Percentiles rank a stretch among this genome's conserved stretches.
phyloP scores from a whole-genome alignment of 352 stramenopile genomes.

The Stramenopiles sp. region DNA sequence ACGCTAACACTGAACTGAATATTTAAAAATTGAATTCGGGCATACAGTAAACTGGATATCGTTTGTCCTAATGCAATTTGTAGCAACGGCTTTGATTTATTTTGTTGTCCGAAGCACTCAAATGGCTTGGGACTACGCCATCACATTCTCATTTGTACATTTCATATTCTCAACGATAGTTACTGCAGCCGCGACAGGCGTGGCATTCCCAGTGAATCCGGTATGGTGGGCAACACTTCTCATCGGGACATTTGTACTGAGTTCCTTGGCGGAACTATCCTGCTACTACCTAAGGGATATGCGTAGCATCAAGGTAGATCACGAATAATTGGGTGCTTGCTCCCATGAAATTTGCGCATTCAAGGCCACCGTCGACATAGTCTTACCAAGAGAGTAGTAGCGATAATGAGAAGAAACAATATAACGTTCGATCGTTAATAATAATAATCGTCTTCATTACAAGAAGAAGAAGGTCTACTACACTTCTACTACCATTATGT shows the following conservation, averaged over 20 bases:
- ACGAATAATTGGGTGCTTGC: neutral
- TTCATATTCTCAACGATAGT: slow-evolving; percentile 4
- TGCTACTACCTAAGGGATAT: slow-evolving; percentile 7
- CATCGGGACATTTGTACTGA: neutral
- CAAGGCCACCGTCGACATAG: no score
- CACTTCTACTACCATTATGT: no score
- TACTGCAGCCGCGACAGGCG: neutral
- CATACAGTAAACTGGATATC: neutral
- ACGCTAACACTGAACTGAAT: no score
- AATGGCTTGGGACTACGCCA: slow-evolving; percentile 5
- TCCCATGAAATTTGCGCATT: neutral
- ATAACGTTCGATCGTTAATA: no score
- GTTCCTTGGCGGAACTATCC: neutral
- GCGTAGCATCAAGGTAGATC: slow-evolving; percentile 8
- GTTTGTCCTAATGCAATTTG: slow-evolving; percentile 5
- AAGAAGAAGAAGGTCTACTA: no score
- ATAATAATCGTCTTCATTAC: no score
- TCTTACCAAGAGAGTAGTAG: no score
- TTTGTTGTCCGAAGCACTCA: slow-evolving; percentile 1
- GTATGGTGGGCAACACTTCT: slow-evolving; percentile 7
- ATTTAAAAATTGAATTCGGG: no score
- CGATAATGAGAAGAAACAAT: no score
- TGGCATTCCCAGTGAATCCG: slow-evolving; percentile 6
- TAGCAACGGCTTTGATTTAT: slow-evolving; percentile 7
- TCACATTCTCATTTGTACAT: slow-evolving; percentile 10